A percentile compares a stretch with the other conserved stretches of the same genome.
phyloP scores from a whole-genome alignment of 345 rosid species.

The Salix exigua region DNA sequence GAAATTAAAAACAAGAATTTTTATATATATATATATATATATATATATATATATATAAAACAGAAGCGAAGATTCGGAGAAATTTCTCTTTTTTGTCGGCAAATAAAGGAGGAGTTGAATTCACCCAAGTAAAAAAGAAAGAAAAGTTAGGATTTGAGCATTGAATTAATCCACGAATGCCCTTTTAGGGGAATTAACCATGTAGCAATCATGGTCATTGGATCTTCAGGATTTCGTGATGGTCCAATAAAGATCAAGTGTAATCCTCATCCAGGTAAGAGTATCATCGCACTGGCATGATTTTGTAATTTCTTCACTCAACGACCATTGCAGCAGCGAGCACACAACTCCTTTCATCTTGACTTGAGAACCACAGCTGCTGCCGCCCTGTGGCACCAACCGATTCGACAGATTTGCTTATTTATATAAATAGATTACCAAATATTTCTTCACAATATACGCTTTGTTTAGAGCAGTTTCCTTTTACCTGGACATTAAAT shows the following conservation, averaged over 20 bases:
- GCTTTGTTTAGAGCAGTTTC: no score
- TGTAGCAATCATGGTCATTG: not conserved
- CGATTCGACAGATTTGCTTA: no score
- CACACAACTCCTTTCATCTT: not conserved
- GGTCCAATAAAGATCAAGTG: not conserved
- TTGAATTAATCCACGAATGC: not conserved
- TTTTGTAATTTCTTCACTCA: not conserved
- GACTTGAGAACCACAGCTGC: no score
- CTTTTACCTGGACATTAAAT: no score
- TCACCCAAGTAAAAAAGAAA: not conserved
- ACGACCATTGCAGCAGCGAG: not conserved
- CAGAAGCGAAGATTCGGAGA: not conserved
- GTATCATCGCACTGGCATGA: not conserved
- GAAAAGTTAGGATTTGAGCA: not conserved
- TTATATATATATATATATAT: no score
- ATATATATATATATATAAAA: no score
- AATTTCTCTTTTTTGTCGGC: slow-evolving; percentile 6
- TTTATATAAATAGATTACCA: no score
- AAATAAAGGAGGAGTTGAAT: not conserved
- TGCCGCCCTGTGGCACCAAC: no score
- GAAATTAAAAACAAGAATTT: no score
- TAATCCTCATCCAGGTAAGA: not conserved
- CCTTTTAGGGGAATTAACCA: not conserved
- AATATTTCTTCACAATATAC: no score
- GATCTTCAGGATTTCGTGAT: not conserved